Evolutionary conservation across 257 asterid species (phyloP).

Genomic region (Knoxia roxburghii): DNA sequence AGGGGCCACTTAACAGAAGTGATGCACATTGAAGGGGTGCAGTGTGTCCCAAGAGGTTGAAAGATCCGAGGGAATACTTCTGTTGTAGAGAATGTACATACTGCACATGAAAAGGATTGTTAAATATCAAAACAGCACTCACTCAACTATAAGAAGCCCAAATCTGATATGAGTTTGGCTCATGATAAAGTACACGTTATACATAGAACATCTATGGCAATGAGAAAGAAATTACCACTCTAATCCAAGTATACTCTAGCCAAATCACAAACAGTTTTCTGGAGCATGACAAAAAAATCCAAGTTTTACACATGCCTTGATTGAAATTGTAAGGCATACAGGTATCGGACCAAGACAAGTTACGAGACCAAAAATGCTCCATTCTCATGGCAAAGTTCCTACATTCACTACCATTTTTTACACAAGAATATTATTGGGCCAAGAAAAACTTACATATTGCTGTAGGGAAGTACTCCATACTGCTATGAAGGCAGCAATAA

Average conservation of each 20-base stretch:
- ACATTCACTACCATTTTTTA: not conserved
- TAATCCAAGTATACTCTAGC: not conserved
- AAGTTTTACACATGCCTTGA: not conserved
- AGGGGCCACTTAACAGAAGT: slow-evolving; percentile 56
- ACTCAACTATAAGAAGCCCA: not conserved
- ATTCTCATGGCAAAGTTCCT: not conserved
- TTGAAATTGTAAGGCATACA: not conserved
- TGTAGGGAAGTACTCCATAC: slow-evolving; percentile 66
- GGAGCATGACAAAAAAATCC: not conserved
- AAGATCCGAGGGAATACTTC: slow-evolving; percentile 72
- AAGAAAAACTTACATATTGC: slow-evolving; percentile 55
- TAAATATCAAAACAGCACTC: slow-evolving; percentile 14
- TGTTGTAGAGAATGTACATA: slow-evolving; percentile 70
- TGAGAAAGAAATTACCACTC: not conserved
- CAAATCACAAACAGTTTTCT: not conserved
- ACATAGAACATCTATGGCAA: not conserved
- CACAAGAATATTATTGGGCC: not conserved
- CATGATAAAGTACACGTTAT: not conserved
- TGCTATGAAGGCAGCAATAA: slow-evolving; percentile 59
- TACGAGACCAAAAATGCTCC: not conserved
- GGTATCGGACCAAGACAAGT: not conserved
- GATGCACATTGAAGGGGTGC: slow-evolving; percentile 84
- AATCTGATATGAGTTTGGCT: not conserved
- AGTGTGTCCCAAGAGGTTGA: slow-evolving; percentile 76
- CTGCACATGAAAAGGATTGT: slow-evolving; percentile 34